A percentile compares a stretch with the other conserved stretches of the same genome.
phyloP scores from a whole-genome alignment of 768 basidiomycete genomes.

The Tylopilus rubrobrunneus region DNA sequence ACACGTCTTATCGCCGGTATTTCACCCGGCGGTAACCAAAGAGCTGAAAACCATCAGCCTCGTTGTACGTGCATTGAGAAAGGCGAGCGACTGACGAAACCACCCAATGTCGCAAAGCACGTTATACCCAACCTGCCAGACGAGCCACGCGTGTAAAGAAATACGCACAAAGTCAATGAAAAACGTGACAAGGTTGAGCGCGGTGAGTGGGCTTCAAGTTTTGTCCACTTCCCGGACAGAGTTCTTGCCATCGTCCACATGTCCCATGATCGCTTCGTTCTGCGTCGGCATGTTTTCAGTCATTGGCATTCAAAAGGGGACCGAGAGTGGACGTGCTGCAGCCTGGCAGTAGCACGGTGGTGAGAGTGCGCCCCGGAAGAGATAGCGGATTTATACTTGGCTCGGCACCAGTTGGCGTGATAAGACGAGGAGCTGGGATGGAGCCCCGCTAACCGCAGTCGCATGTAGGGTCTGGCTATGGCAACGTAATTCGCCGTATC shows the following conservation, averaged over 20 bases:
- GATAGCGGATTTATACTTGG: conserved; percentile 15
- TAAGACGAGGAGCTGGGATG: neutral
- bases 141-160: neutral
- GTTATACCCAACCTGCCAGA: conserved; percentile 28
- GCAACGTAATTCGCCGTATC: too few relatives aligned
- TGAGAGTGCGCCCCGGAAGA: neutral
- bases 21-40: conserved; percentile 31
- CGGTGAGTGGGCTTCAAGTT: neutral
- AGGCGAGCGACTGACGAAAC: conserved; percentile 23
- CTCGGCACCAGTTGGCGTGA: neutral
- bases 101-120: conserved; percentile 30
- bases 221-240: neutral
- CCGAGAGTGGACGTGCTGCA: conserved; percentile 12
- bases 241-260: too few relatives aligned
- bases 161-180: neutral
- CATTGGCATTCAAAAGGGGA: conserved; percentile 1
- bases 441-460: neutral
- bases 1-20: neutral
- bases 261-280: conserved; percentile 9
- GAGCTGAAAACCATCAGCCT: conserved; percentile 17
- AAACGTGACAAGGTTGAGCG: conserved; percentile 9
- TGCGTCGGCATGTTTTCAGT: neutral
- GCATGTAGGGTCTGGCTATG: neutral
- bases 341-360: neutral
- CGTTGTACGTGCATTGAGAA: neutral